Percentiles rank a stretch among this genome's conserved stretches.
Conservation (phyloP, 2,329 filamentous ascomycete species). For the Rachicladosporium sp. region DNA sequence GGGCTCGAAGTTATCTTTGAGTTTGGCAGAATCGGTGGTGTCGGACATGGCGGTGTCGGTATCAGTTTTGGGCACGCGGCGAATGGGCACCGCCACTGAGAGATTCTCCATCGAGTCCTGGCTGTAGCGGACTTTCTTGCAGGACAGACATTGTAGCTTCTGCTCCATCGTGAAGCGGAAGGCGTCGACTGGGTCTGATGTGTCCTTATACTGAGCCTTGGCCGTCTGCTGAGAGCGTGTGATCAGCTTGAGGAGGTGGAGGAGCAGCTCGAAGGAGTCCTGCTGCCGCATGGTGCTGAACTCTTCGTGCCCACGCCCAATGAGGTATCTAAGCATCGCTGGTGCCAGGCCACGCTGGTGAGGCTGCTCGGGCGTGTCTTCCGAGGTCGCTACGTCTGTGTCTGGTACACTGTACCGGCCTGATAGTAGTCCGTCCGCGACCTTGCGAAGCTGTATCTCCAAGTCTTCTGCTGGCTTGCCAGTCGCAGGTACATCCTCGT, state of each 20-base stretch:
- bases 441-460: conserved; percentile 83
- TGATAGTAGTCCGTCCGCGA: conserved; percentile 81
- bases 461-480: conserved; percentile 72
- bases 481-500: conserved; percentile 45
- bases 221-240: conserved; percentile 59
- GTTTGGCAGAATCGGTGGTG: conserved; percentile 3
- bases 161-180: conserved; percentile 90
- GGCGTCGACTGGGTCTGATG: conserved; percentile 59
- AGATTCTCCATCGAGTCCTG: conserved; percentile 89
- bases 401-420: conserved; percentile 84
- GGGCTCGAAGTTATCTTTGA: conserved; percentile 43
- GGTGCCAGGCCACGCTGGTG: conserved; percentile 78
- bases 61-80: conserved; percentile 40
- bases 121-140: conserved; percentile 79
- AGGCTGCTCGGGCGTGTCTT: conserved; percentile 50
- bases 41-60: conserved; percentile 7
- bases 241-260: conserved; percentile 88
- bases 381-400: conserved; percentile 47
- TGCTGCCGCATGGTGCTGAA: conserved; percentile 98
- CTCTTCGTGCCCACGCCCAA: conserved; percentile 80
- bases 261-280: conserved; percentile 85
- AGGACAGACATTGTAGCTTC: conserved; percentile 75
- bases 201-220: conserved; percentile 32
- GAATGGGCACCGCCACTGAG: conserved; percentile 69
- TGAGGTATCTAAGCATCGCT: conserved; percentile 88